phyloP scores from a whole-genome alignment of 306 rosid genomes.

The Mimosa bimucronata region DNA sequence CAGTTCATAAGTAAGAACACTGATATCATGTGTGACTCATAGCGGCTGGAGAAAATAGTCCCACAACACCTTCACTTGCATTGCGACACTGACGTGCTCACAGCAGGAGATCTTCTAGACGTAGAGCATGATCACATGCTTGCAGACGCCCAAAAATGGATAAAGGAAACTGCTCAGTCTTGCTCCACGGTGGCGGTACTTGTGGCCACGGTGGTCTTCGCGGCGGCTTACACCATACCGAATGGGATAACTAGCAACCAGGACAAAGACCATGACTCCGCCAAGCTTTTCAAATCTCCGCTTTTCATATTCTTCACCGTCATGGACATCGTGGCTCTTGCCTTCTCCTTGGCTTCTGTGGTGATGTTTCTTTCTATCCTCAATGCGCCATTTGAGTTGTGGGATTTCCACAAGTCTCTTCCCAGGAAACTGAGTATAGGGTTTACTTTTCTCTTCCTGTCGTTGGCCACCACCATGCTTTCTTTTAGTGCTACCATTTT shows the following conservation, averaged over 20 bases:
- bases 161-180: constrained; percentile 36
- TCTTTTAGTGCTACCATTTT: constrained; percentile 43
- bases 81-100: neutral
- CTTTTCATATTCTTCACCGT: constrained; percentile 41
- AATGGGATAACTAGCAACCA: constrained; percentile 29
- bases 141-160: constrained; percentile 36
- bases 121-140: neutral
- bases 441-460: constrained; percentile 39
- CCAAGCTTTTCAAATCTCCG: constrained; percentile 6
- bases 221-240: constrained; percentile 39
- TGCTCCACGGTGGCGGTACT: constrained; percentile 42
- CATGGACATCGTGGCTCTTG: constrained; percentile 41
- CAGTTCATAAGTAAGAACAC: no score
- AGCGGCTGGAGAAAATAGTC: constrained; percentile 35
- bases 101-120: constrained; percentile 26
- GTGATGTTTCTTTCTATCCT: constrained; percentile 52
- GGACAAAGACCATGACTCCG: neutral
- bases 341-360: constrained; percentile 45
- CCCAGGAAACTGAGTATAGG: constrained; percentile 39
- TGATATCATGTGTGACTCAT: no score
- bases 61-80: constrained; percentile 7
- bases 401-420: constrained; percentile 28
- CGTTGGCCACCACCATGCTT: constrained; percentile 39
- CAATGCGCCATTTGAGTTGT: constrained; percentile 38
- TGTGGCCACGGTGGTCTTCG: constrained; percentile 46